Conservation (phyloP, 768 basidiomycete species). For the Naganishia onofrii region DNA sequence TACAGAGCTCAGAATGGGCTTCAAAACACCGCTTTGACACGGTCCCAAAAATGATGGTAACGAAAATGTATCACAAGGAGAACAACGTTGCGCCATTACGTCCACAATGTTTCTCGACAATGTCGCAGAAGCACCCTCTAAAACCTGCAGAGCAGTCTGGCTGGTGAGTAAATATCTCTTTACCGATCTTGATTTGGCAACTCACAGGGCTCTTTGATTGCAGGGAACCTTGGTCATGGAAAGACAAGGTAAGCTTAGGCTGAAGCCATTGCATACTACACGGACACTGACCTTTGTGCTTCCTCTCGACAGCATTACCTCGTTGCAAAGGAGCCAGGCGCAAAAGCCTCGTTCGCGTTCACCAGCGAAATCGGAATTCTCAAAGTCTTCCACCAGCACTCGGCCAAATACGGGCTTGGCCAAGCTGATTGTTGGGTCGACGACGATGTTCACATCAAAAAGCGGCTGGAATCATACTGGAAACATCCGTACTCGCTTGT, state of each 20-base stretch:
- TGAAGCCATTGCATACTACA: neutral
- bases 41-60: constrained; percentile 8
- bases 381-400: constrained; percentile 41
- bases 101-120: constrained; percentile 18
- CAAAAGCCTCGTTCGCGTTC: constrained; percentile 40
- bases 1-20: neutral
- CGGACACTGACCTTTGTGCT: neutral
- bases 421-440: constrained; percentile 46
- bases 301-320: constrained; percentile 33
- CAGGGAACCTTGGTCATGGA: constrained; percentile 26
- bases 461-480: constrained; percentile 42
- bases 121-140: constrained; percentile 2
- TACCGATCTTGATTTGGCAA: neutral
- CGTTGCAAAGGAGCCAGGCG: constrained; percentile 41
- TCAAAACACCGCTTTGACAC: neutral
- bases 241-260: constrained; percentile 21
- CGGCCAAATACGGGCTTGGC: constrained; percentile 40
- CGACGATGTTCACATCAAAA: constrained; percentile 33
- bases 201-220: neutral
- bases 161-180: neutral
- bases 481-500: neutral
- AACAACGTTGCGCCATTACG: constrained; percentile 1
- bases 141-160: constrained; percentile 1
- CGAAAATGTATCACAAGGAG: neutral
- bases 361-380: constrained; percentile 40